Base-by-base conservation (phyloP, 306 rosid species). In the Dryas drummondii region DNA sequence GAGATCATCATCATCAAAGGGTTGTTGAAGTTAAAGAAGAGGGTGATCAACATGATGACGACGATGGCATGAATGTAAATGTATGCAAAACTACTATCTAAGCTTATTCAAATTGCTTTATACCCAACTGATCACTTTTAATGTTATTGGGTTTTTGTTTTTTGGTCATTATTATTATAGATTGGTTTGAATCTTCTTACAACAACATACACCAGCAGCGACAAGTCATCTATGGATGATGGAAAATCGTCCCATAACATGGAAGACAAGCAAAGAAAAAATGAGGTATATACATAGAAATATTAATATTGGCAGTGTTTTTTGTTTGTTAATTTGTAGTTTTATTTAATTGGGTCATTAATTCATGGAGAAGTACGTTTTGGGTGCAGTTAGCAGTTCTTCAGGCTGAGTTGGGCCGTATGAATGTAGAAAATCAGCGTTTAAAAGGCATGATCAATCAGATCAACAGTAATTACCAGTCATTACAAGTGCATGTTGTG, bases 171-270 rank as follows among this genome's bases (percentile, higher is more conserved):
- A 41, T 58, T 70, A 63, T 54, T 32, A 13, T 68, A 89, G 94
- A 87, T 90, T 69, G 85, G 88, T 53, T 83, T 89, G 55, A 82
- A 87, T 85, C 94, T 82, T 78, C 94, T 81, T 37, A 78, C 84
- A 10, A 78, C 84, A 10, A 80, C 77, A 48, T 78, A 88, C 16
- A 77, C 66, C 16, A 72, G 77, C 45, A 42, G 76, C 81, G 81
- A 66, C 1, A 81, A 64, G 83, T 73, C 83, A 46, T 51, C 75
- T 4, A 71, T 71, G 66, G 88, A 78, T 50, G 84, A 75, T 53
- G 84, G 83, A 42, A 55, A 86, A 62, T 76, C 84, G 0, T 79
- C 52, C 37, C 74, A 70, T 16, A 79, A 58, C 55, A 45, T 47
- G 73, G 82, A 77, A 19, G 82, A 83, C 73, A 76, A 74, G 68